Evolutionary conservation across 345 rosid genomes (phyloP).

Genomic region (Pistacia atlantica): DNA sequence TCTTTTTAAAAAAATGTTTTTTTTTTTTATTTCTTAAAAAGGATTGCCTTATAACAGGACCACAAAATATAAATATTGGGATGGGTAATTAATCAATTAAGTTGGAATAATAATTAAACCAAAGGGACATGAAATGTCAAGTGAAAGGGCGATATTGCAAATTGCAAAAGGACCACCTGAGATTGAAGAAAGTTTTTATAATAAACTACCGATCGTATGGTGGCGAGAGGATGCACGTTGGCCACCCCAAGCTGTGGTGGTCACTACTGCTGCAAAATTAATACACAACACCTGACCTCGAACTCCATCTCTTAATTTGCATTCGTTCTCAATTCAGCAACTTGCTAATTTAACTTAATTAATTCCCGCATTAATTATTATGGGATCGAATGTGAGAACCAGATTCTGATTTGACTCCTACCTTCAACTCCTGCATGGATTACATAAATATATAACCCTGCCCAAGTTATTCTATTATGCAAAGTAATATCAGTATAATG

Average conservation of each 20-base stretch:
- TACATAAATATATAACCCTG: too few relatives aligned
- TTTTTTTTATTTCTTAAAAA: too few relatives aligned
- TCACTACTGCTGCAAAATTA: background rate
- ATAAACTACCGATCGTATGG: background rate
- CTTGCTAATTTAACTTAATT: background rate
- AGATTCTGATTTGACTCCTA: background rate
- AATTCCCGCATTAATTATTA: background rate
- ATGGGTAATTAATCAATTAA: background rate
- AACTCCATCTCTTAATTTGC: background rate
- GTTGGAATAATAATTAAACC: background rate
- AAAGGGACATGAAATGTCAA: conserved; percentile 2
- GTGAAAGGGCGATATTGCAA: conserved; percentile 6
- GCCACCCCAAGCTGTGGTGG: background rate
- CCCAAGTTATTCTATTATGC: too few relatives aligned
- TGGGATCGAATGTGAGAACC: background rate
- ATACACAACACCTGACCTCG: background rate
- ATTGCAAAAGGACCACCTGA: background rate
- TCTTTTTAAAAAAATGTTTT: too few relatives aligned
- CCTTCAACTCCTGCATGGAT: background rate
- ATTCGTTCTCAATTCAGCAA: conserved; percentile 3
- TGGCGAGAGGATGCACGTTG: background rate
- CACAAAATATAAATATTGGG: background rate
- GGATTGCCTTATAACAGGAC: background rate
- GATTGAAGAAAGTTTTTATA: too few relatives aligned
- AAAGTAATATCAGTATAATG: too few relatives aligned